Evolutionary conservation across 768 basidiomycete genomes (phyloP), one percentile per base, ranked within the genome.

Genomic region (Strobilomyces echinocephalus): DNA sequence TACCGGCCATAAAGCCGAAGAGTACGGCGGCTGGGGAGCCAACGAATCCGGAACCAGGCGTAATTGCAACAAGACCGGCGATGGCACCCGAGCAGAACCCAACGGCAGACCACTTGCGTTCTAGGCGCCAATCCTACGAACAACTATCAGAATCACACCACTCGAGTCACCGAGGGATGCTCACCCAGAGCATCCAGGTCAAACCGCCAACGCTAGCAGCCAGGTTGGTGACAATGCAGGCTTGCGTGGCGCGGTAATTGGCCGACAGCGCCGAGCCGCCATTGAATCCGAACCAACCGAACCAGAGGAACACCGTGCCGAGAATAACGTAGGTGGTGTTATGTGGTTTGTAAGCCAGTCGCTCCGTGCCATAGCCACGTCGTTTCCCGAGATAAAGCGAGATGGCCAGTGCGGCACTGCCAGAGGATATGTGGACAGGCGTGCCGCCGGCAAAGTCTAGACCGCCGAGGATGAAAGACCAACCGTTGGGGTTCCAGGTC

Each of bases 61-160:
- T 91, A 55, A 94, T 93, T 30, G 89, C 90, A 18, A 95, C 93
- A 3, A 94, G 82, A 40, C 93, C 95, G 8, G 85, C 76, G 54
- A 97, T 91, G 33, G 92, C 91, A 18, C 95, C 95, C 3, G 94
- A 93, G 72, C 95, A 98, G 74, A 95, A 95, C 8, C 94, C 93
- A 55, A 97, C 91, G 1, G 83, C 87, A 47, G 83, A 85, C 94
- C 93, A 97, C 67, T 97, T 95, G 69, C 80, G 80, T 71, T 97
- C 95, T 44, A 97, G 79, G 53, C 95, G 85, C 71, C 83, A 97
- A 75, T 98, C 95, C 79, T 85, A 44, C 0, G 24, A 16, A 38
- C 7, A n/a, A 9, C n/a, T 33, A 15, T 49, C 21, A 50, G 18
- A 1, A 15, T 35, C 18, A 24, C 26, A 38, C 18, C 5, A 28